Base-by-base conservation (phyloP, 2,329 filamentous ascomycete genomes). In the Pestalotiopsis fici region DNA sequence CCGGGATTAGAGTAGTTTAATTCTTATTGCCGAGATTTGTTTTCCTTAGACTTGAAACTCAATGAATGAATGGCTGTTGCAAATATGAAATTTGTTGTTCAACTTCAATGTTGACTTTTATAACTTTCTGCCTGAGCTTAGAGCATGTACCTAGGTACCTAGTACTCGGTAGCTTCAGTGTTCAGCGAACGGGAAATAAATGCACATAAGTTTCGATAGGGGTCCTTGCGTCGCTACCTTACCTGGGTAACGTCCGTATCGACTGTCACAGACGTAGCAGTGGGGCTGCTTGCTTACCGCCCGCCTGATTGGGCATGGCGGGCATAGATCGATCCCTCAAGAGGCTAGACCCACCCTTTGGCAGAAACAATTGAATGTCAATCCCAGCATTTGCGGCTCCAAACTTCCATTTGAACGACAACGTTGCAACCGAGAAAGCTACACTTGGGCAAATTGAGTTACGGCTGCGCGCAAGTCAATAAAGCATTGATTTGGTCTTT, bases 341-440 rank as follows among this genome's bases (percentile, higher is more conserved):
- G 11, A 18, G 43, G 43, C 43, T 50, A 50, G 43, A 50, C 21
- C 43, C 43, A 18, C 18, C 18, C 43, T 21, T 50, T 23, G 61
- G 43, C 15, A 64, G 61, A 64, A 64, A 64, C 43, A 54, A 64
- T 64, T 25, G n/a, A n/a, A n/a, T n/a, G n/a, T n/a, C 61, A 64
- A 64, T 37, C 61, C 61, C 25, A 15, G 43, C 47, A 54, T 64
- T 64, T 43, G n/a, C 18, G 50, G 43, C 61, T 43, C 50, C 61
- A 43, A 64, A 64, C 31, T 54, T 64, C 28, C 61, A 31, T 64
- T 39, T 27, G 47, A 64, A 64, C 61, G 28, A 47, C 47, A 23
- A 31, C 37, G 25, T 27, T 31, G 25, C 59, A 27, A 47, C 31
- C 23, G 28, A 15, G n/a, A 12, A 60, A 25, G 28, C n/a, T 31